Evolutionary conservation across 306 rosid species (phyloP).

Genomic region (Delonix regia): DNA sequence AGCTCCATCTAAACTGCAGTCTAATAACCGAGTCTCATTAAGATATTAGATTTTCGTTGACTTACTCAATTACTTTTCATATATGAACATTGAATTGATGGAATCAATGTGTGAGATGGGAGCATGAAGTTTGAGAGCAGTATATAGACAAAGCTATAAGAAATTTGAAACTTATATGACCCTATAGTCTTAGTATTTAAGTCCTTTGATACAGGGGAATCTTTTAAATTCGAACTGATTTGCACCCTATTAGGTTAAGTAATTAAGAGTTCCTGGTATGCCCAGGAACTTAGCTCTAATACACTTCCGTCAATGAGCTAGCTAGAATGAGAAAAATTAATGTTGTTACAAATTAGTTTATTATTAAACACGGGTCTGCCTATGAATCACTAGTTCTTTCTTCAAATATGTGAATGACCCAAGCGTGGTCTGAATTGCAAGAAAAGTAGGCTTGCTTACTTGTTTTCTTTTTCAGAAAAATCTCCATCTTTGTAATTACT

Average conservation of each 20-base stretch:
- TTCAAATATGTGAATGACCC: not conserved
- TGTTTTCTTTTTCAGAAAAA: not conserved
- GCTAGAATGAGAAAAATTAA: not conserved
- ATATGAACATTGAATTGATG: slow-evolving; percentile 11
- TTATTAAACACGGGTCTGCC: not conserved
- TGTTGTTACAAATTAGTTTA: not conserved
- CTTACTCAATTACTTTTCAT: not conserved
- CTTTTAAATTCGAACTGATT: not conserved
- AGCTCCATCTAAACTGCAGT: not conserved
- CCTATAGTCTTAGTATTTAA: not conserved
- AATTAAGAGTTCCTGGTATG: not conserved
- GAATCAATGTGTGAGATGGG: not conserved
- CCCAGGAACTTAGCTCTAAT: not conserved
- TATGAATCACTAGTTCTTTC: not conserved
- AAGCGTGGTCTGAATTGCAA: not conserved
- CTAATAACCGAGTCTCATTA: not conserved
- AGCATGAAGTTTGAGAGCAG: not conserved
- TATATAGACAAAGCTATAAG: not conserved
- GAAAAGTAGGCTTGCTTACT: not conserved
- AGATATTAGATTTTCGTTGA: not conserved
- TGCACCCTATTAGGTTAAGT: not conserved
- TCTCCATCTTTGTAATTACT: not conserved
- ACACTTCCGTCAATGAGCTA: not conserved
- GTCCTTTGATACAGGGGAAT: slow-evolving; percentile 1
- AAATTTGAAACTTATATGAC: not conserved